These are phyloP conservation scores for Ettlia oleoabundans DNA, from an alignment of 139 green algal species.

Conservation along the genomic window DNA sequence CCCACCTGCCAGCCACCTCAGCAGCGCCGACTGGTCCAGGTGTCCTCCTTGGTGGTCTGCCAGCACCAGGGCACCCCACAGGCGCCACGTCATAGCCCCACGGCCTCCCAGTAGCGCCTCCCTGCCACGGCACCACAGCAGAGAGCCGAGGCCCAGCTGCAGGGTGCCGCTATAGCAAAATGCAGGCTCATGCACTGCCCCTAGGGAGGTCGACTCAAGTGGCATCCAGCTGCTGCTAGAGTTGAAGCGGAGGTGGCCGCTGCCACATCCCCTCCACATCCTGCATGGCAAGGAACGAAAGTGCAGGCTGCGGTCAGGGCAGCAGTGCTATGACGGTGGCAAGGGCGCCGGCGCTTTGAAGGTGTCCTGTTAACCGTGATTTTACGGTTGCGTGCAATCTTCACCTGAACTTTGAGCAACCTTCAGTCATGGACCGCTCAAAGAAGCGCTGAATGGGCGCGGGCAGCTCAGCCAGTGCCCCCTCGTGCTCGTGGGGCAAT, in stretches of 20 bases:
- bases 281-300: too few relatives aligned
- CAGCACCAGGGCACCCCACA: constrained; percentile 15
- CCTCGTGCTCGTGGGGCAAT: not conserved
- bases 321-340: too few relatives aligned
- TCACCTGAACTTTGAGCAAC: not conserved
- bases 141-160: not conserved
- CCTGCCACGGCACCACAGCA: constrained; percentile 10
- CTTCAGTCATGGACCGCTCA: not conserved
- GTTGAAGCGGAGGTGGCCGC: not conserved
- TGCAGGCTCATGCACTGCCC: not conserved
- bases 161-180: constrained; percentile 11
- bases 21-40: not conserved
- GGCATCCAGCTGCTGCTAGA: not conserved
- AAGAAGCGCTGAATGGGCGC: not conserved
- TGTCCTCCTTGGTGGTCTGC: not conserved
- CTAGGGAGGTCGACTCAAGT: not conserved
- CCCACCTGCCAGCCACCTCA: constrained; percentile 14
- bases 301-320: too few relatives aligned
- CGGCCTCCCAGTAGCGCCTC: not conserved
- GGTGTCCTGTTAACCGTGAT: too few relatives aligned
- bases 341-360: too few relatives aligned
- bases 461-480: not conserved
- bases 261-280: not conserved
- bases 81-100: constrained; percentile 16
- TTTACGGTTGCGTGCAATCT: too few relatives aligned